phyloP scores from a whole-genome alignment of 306 rosid genomes.

The Sesbania bispinosa region DNA sequence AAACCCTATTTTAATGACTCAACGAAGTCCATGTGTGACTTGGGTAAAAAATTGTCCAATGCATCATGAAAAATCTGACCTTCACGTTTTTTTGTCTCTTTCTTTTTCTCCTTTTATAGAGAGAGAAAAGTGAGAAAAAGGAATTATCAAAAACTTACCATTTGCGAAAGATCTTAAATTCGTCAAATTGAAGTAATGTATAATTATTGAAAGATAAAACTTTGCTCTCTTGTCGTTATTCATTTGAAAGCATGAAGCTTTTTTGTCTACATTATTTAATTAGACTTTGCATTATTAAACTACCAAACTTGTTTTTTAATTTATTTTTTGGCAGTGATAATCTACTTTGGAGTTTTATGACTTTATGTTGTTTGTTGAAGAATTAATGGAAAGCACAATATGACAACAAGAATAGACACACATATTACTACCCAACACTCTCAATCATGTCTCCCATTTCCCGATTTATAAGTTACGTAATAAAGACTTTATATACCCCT shows the following conservation, averaged over 20 bases:
- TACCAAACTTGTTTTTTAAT: background rate
- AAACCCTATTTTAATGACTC: background rate
- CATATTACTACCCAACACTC: background rate
- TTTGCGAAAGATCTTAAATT: background rate
- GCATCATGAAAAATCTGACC: too few relatives aligned
- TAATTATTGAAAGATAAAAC: background rate
- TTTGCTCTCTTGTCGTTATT: background rate
- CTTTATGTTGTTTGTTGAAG: background rate
- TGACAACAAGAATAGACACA: background rate
- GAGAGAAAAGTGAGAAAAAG: background rate
- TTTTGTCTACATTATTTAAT: background rate
- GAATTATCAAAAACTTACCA: background rate
- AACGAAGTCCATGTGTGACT: background rate
- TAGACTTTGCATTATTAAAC: background rate
- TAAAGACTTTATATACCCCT: background rate
- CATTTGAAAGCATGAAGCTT: background rate
- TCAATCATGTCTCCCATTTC: constrained; percentile 1
- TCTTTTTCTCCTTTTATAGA: background rate
- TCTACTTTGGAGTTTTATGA: constrained; percentile 3
- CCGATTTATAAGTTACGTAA: background rate
- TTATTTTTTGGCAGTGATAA: background rate
- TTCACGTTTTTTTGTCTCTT: background rate
- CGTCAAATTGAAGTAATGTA: constrained; percentile 25
- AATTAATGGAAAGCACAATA: background rate
- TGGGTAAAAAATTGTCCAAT: background rate